Evolutionary conservation across 2,329 filamentous ascomycete genomes (phyloP), one percentile per base, ranked within the genome.

Genomic region (Thielaviopsis cerberus): DNA sequence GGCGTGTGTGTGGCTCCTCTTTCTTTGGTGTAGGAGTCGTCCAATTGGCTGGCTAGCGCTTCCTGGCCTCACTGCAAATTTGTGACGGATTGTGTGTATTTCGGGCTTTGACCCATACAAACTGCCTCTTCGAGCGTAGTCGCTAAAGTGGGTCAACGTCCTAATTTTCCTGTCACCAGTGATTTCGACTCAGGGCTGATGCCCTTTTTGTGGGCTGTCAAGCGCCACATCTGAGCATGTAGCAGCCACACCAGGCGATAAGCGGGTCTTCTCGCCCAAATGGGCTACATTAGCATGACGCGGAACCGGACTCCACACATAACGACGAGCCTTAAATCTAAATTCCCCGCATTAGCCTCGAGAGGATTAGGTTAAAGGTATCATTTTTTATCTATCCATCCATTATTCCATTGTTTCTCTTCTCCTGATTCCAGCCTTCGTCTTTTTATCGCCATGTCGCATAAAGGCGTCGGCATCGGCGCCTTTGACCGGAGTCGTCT

Each of bases 401-500:
- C 41, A 5, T 20, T 45, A 45, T 45, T 30, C 41, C 41, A n/a
- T n/a, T n/a, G n/a, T n/a, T n/a, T n/a, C n/a, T n/a, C n/a, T n/a
- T n/a, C n/a, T n/a, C n/a, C n/a, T n/a, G n/a, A n/a, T n/a, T n/a
- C n/a, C n/a, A 4, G 10, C n/a, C 8, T 22, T n/a, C 3, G 8
- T 22, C 48, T 48, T 53, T 15, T 22, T 34, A 8, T 37, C 48
- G 66, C 30, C 58, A 83, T 83, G 81, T 83, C 81, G 22, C 83
- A 85, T 65, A 88, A 88, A 72, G 88, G 88, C 63, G 88, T 95
- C 61, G 91, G 91, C 66, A 82, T 97, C 59, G 89, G 85, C 30
- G 90, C 90, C 67, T 94, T 96, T 67, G 86, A 89, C 69, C 86
- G 89, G 64, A 86, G 83, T 62, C 86, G 83, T 57, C 81, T 95